Conservation (phyloP, 441 rosid species). For the Erodium trifolium region DNA sequence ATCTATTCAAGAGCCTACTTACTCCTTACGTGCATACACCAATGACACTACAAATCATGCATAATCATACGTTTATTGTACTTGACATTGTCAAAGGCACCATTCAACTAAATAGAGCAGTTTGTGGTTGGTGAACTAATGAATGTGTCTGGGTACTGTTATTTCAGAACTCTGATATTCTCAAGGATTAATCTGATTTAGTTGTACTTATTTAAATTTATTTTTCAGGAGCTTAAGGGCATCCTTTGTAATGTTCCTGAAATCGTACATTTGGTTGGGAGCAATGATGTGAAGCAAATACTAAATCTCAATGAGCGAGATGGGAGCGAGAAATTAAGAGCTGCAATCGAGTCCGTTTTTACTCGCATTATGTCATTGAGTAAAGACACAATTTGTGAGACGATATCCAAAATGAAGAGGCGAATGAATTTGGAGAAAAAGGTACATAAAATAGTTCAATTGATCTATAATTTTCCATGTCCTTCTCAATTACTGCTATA, state of each 20-base stretch:
- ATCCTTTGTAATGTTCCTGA: conserved; percentile 30
- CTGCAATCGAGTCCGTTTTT: conserved; percentile 24
- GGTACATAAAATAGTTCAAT: conserved; percentile 13
- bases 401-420: conserved; percentile 20
- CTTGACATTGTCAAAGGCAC: background rate
- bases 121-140: background rate
- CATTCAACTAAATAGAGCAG: background rate
- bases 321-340: conserved; percentile 18
- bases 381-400: conserved; percentile 17
- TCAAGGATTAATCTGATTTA: background rate
- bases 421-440: conserved; percentile 23
- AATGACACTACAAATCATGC: background rate
- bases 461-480: background rate
- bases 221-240: conserved; percentile 29
- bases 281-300: conserved; percentile 15
- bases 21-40: too few relatives aligned
- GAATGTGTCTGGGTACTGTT: background rate
- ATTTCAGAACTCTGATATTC: background rate
- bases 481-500: background rate
- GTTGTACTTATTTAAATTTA: background rate
- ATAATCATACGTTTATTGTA: background rate
- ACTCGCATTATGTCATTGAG: conserved; percentile 26
- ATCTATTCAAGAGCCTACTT: too few relatives aligned
- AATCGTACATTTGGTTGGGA: conserved; percentile 26
- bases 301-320: conserved; percentile 15